Conservation (phyloP, 164 flowering plant species). For the Hamamelis virginiana region DNA sequence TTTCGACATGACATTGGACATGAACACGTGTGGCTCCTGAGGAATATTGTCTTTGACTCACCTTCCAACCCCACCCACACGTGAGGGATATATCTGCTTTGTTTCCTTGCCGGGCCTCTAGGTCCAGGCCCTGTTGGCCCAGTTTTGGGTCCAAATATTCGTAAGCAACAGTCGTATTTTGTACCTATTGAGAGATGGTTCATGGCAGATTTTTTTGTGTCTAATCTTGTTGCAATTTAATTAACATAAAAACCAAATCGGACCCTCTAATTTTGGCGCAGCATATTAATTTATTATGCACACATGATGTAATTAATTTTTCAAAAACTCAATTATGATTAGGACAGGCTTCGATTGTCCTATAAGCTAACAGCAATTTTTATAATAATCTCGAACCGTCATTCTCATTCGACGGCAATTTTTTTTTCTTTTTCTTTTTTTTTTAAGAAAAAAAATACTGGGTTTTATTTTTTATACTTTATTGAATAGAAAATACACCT, state of each 20-base stretch:
- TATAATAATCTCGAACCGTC: too few relatives aligned
- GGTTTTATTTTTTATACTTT: too few relatives aligned
- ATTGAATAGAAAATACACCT: too few relatives aligned
- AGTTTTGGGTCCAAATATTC: constrained; percentile 1
- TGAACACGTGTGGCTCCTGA: constrained; percentile 13
- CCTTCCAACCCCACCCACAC: constrained; percentile 30
- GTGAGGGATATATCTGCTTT: constrained; percentile 28
- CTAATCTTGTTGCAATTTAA: background rate
- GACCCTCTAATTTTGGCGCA: too few relatives aligned
- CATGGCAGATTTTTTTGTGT: background rate
- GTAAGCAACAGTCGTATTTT: background rate
- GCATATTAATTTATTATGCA: too few relatives aligned
- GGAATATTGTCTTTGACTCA: constrained; percentile 17
- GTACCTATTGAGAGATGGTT: background rate
- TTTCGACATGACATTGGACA: background rate
- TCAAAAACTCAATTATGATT: too few relatives aligned
- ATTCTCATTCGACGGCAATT: too few relatives aligned
- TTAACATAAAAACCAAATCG: background rate
- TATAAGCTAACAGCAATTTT: too few relatives aligned
- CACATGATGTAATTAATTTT: too few relatives aligned
- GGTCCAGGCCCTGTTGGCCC: background rate
- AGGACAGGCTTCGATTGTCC: too few relatives aligned
- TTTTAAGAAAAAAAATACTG: too few relatives aligned
- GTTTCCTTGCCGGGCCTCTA: constrained; percentile 24
- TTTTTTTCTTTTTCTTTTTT: too few relatives aligned